Evolutionary conservation across 2,329 filamentous ascomycete genomes (phyloP).

Genomic region (Hymenoscyphus occultus): DNA sequence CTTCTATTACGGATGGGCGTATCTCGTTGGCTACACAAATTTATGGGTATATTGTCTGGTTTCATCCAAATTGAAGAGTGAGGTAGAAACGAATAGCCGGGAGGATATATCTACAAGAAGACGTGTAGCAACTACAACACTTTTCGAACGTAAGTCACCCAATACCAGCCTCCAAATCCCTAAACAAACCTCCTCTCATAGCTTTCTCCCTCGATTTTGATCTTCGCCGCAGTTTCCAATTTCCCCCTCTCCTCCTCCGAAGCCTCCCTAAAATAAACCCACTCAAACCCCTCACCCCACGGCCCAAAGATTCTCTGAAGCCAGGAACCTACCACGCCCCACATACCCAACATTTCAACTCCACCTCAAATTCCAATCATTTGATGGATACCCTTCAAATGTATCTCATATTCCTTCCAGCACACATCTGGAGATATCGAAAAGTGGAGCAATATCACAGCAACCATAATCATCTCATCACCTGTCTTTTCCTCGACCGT

Average conservation of each 20-base stretch:
- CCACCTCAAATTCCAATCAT: slow-evolving; percentile 27
- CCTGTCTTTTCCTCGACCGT: slow-evolving; percentile 15
- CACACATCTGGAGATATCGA: slow-evolving; percentile 15
- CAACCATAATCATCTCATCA: slow-evolving; percentile 28
- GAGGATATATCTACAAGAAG: background rate
- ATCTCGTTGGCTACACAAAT: too few species aligned
- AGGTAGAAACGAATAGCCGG: background rate
- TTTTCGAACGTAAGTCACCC: background rate
- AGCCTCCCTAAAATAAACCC: slow-evolving; percentile 13
- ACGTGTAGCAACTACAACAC: background rate
- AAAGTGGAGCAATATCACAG: slow-evolving; percentile 26
- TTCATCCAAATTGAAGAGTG: background rate
- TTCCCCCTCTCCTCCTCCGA: background rate
- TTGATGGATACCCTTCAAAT: slow-evolving; percentile 27
- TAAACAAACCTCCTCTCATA: background rate
- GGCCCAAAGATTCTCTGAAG: slow-evolving; percentile 23
- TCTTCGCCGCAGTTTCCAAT: background rate
- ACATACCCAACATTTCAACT: slow-evolving; percentile 17
- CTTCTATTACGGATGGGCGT: too few species aligned
- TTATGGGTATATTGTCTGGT: background rate
- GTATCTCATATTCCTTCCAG: slow-evolving; percentile 26
- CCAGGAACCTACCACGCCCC: slow-evolving; percentile 26
- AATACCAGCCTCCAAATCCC: background rate
- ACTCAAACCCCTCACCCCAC: slow-evolving; percentile 23
- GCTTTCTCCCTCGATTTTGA: background rate